A percentile compares a stretch with the other conserved stretches of the same genome.
Evolutionary conservation across 2,329 filamentous ascomycete genomes (phyloP).

Genomic region (Aquanectria penicillioides): DNA sequence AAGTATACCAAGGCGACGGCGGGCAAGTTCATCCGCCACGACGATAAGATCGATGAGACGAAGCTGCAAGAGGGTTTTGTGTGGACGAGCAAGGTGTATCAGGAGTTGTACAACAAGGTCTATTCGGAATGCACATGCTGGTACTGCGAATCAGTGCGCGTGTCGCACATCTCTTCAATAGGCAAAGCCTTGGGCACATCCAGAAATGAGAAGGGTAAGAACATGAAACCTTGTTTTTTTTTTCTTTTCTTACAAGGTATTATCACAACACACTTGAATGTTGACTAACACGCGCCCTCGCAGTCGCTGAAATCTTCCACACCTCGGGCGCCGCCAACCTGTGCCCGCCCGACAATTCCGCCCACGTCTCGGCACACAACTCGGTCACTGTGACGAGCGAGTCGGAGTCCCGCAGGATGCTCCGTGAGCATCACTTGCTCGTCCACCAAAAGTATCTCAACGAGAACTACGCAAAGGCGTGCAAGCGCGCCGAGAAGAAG

Average conservation of each 20-base stretch:
- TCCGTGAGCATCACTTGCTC: conserved; percentile 25
- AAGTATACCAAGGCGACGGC: conserved; percentile 60
- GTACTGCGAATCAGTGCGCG: conserved; percentile 75
- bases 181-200: conserved; percentile 57
- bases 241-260: no score
- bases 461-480: conserved; percentile 65
- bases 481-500: conserved; percentile 59
- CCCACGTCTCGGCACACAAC: conserved; percentile 80
- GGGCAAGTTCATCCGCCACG: conserved; percentile 76
- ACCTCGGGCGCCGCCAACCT: conserved; percentile 57
- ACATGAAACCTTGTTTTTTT: no score
- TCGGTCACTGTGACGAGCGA: conserved; percentile 56
- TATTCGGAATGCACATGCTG: conserved; percentile 85
- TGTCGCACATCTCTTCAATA: conserved; percentile 58
- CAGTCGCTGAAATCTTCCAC: conserved; percentile 55
- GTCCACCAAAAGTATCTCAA: conserved; percentile 53
- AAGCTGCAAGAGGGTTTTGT: conserved; percentile 73
- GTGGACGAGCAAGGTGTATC: conserved; percentile 77
- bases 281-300: background rate
- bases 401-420: conserved; percentile 12
- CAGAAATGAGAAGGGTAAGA: conserved; percentile 54
- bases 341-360: conserved; percentile 65
- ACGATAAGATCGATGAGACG: conserved; percentile 82
- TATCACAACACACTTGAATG: no score
- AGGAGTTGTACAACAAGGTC: conserved; percentile 69